These are phyloP conservation scores for Tuber melanosporum DNA, from an alignment of 495 filamentous ascomycete species.

Conservation along the genomic window DNA sequence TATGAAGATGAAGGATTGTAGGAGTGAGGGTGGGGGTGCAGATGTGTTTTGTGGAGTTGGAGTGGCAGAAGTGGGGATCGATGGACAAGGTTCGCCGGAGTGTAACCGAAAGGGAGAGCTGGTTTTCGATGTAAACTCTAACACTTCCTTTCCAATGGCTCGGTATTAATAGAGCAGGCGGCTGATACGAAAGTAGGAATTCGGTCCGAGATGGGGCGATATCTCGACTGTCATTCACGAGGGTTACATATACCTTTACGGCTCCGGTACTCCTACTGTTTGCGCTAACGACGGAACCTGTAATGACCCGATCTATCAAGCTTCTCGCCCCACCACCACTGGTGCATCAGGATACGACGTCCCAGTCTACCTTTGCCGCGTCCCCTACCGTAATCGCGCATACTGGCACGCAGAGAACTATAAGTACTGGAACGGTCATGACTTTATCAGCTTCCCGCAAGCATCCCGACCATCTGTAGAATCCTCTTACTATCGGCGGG, in stretches of 20 bases:
- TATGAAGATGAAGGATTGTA: constrained; percentile 10
- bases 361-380: constrained; percentile 24
- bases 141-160: not conserved
- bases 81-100: not conserved
- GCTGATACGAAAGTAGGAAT: constrained; percentile 5
- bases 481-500: not conserved
- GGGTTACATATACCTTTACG: constrained; percentile 24
- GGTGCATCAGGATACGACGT: not conserved
- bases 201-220: constrained; percentile 24
- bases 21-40: not conserved
- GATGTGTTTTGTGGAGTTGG: constrained; percentile 19
- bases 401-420: constrained; percentile 19
- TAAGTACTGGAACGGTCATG: constrained; percentile 21
- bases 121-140: constrained; percentile 20
- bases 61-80: constrained; percentile 21
- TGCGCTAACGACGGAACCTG: not conserved
- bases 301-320: not conserved
- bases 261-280: not conserved
- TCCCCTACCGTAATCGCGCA: constrained; percentile 11
- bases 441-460: constrained; percentile 7
- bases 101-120: constrained; percentile 10
- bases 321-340: not conserved
- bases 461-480: not conserved
- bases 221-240: constrained; percentile 16
- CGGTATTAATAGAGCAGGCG: not conserved